These are phyloP conservation scores for Leccinum fuscescens DNA, from an alignment of 1,284 basidiomycete genomes.

Conservation along the genomic window DNA sequence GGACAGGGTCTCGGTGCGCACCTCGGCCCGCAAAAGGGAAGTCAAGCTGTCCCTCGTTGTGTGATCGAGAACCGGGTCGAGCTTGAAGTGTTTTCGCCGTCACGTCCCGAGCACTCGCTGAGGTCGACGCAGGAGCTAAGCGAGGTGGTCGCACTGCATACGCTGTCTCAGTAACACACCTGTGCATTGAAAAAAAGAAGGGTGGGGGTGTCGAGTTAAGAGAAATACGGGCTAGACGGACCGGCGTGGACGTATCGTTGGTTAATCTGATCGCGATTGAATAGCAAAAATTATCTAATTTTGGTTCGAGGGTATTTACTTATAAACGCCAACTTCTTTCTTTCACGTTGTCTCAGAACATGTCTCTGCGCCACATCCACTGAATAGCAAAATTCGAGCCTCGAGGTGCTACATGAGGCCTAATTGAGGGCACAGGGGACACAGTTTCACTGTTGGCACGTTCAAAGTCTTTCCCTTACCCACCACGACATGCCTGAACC, in stretches of 20 bases:
- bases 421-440: background rate
- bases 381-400: slow-evolving; percentile 16
- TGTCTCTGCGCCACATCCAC: slow-evolving; percentile 26
- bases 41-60: slow-evolving; percentile 5
- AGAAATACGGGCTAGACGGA: slow-evolving; percentile 4
- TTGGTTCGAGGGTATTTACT: background rate
- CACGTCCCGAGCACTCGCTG: background rate
- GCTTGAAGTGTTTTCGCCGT: slow-evolving; percentile 2
- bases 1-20: background rate
- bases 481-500: slow-evolving; percentile 23
- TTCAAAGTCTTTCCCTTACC: slow-evolving; percentile 7
- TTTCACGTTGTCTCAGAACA: slow-evolving; percentile 25
- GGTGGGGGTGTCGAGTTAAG: background rate
- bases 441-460: background rate
- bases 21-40: background rate
- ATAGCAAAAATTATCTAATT: slow-evolving; percentile 30
- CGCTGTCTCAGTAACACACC: background rate
- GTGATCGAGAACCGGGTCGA: slow-evolving; percentile 9
- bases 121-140: slow-evolving; percentile 6
- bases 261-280: slow-evolving; percentile 17
- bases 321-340: slow-evolving; percentile 22
- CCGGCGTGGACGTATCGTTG: slow-evolving; percentile 6
- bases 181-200: background rate
- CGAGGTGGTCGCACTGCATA: background rate
- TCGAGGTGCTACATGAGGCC: slow-evolving; percentile 31